A percentile compares a stretch with the other conserved stretches of the same genome.
Evolutionary conservation across 2,329 filamentous ascomycete genomes (phyloP).

Genomic region (Hypomyces perniciosus): DNA sequence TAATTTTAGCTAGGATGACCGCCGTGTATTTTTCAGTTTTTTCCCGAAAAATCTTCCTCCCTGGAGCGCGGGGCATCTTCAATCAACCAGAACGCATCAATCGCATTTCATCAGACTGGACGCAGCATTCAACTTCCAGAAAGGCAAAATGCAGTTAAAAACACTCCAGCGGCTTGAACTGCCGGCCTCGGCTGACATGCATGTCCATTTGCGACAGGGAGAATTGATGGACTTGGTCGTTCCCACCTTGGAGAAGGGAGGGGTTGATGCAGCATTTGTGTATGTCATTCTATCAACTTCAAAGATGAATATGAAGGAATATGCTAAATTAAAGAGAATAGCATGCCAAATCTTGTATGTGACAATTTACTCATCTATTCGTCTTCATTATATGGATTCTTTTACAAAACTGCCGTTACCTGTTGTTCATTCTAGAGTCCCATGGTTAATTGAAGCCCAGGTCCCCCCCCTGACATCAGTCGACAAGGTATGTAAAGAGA

Average conservation of each 20-base stretch:
- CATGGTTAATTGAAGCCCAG: constrained; percentile 9
- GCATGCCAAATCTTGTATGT: constrained; percentile 54
- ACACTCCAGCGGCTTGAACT: constrained; percentile 41
- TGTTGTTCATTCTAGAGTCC: background rate
- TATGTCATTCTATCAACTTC: constrained; percentile 21
- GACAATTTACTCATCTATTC: background rate
- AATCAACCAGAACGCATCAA: no score
- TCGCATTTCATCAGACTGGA: no score
- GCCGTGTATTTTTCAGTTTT: no score
- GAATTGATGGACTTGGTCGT: constrained; percentile 54
- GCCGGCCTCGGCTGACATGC: constrained; percentile 60
- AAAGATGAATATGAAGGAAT: constrained; percentile 12
- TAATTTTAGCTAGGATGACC: no score
- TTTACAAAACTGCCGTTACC: background rate
- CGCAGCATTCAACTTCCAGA: no score
- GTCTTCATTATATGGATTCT: background rate
- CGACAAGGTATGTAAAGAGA: constrained; percentile 22
- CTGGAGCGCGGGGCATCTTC: no score
- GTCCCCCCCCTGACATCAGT: constrained; percentile 56
- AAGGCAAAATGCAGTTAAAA: constrained; percentile 29
- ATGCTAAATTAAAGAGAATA: constrained; percentile 18
- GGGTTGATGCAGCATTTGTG: constrained; percentile 58
- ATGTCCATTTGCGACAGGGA: constrained; percentile 66
- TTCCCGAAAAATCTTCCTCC: no score
- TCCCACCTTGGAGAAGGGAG: constrained; percentile 50